A percentile compares a stretch with the other conserved stretches of the same genome.
Conservation (phyloP, 2,329 filamentous ascomycete species). For the Calonectria leucothoes region DNA sequence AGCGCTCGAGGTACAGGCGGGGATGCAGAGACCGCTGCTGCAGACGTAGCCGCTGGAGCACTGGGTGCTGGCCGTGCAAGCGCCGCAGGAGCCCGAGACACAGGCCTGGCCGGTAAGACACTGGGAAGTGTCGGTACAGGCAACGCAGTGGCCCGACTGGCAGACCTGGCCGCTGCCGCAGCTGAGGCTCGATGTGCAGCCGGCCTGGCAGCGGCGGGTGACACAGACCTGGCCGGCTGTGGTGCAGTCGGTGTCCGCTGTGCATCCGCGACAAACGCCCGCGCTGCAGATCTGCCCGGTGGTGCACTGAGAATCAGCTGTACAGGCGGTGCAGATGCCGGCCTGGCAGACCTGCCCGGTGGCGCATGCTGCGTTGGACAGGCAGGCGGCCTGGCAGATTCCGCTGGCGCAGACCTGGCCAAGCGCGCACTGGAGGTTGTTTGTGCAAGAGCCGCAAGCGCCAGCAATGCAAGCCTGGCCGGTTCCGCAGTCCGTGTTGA, state of each 20-base stretch:
- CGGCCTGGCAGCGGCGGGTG: constrained; percentile 1
- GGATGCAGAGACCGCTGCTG: constrained; percentile 14
- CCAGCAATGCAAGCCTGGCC: constrained; percentile 9
- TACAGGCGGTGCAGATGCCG: constrained; percentile 16
- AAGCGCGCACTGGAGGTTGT: constrained; percentile 12
- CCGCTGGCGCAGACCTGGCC: constrained; percentile 25
- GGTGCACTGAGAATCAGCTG: constrained; percentile 3
- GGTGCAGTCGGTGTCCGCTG: constrained; percentile 4
- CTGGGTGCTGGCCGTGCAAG: constrained; percentile 5
- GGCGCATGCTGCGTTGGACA: constrained; percentile 14
- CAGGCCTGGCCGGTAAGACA: constrained; percentile 22
- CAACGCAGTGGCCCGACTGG: constrained; percentile 9
- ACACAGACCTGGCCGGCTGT: constrained; percentile 13
- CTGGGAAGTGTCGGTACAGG: constrained; percentile 3
- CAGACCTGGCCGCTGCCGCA: constrained; percentile 20
- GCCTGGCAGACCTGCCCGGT: constrained; percentile 4
- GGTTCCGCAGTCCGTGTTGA: constrained; percentile 17
- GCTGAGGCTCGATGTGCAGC: constrained; percentile 8
- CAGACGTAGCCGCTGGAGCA: constrained; percentile 20
- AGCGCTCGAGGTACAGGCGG: constrained; percentile 13
- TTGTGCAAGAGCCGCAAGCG: constrained; percentile 8
- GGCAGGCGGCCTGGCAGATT: constrained; percentile 18
- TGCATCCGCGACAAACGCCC: constrained; percentile 17
- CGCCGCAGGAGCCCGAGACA: constrained; percentile 9
- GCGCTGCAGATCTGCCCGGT: constrained; percentile 15